Percentiles rank a stretch among this genome's conserved stretches.
These are phyloP conservation scores for Trichoderma arundinaceum DNA, from an alignment of 2,329 filamentous ascomycete genomes.

Conservation along the genomic window DNA sequence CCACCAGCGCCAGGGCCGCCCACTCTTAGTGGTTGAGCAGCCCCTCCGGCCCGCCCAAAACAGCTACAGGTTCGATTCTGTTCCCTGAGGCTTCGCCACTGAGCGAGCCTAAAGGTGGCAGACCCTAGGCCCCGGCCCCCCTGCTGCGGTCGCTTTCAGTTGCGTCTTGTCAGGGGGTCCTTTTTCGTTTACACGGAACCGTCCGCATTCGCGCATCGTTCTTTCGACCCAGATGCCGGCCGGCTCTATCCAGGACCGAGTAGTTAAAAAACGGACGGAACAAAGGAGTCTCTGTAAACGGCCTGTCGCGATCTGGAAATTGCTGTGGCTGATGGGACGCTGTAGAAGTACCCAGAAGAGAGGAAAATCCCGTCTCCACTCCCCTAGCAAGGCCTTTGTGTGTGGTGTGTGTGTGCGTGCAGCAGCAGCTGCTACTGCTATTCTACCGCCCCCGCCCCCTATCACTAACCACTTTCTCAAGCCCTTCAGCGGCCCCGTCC, in stretches of 20 bases:
- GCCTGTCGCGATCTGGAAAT: too few species aligned
- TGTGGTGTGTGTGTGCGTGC: background rate
- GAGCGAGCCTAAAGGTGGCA: slow-evolving; percentile 23
- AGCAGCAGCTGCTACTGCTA: too few species aligned
- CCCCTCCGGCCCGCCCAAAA: slow-evolving; percentile 2
- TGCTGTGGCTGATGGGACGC: too few species aligned
- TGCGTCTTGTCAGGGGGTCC: slow-evolving; percentile 22
- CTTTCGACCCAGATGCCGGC: background rate
- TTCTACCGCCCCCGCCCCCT: slow-evolving; percentile 26
- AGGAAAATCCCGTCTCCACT: too few species aligned
- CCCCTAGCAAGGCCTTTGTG: background rate
- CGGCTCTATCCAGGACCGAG: background rate
- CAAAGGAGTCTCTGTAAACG: too few species aligned
- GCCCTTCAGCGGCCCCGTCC: slow-evolving; percentile 29
- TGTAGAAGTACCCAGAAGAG: too few species aligned
- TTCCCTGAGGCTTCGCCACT: slow-evolving; percentile 22
- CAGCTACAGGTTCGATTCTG: slow-evolving; percentile 1
- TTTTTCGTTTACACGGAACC: background rate
- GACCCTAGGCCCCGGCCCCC: background rate
- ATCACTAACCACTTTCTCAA: slow-evolving; percentile 26
- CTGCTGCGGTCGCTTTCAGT: background rate
- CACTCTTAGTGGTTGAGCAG: background rate
- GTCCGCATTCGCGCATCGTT: slow-evolving; percentile 6
- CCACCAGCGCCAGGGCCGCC: too few species aligned
- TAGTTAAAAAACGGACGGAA: background rate